Percentiles rank a stretch among this genome's conserved stretches.
phyloP scores from a whole-genome alignment of 306 rosid species.

The Rosa persica region DNA sequence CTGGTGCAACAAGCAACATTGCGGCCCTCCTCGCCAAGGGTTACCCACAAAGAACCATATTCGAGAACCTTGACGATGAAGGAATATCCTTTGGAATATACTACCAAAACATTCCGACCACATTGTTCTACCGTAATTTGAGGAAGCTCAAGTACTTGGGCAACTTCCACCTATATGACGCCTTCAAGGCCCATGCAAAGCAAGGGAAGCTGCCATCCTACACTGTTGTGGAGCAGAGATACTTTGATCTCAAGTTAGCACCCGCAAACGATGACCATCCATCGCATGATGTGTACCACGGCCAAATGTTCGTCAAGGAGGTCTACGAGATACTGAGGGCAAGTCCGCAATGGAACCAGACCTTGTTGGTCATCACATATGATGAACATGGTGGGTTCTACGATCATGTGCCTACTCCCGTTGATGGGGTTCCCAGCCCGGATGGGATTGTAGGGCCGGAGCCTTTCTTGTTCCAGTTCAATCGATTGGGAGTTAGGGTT shows the following conservation, averaged over 20 bases:
- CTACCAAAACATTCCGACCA: conserved; percentile 71
- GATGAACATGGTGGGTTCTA: conserved; percentile 93
- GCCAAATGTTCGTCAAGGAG: conserved; percentile 85
- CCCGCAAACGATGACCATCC: conserved; percentile 95
- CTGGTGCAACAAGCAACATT: conserved; percentile 74
- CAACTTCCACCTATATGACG: conserved; percentile 53
- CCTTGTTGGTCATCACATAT: conserved; percentile 67
- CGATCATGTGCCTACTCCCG: conserved; percentile 82
- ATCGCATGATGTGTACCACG: conserved; percentile 79
- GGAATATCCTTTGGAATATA: conserved; percentile 76
- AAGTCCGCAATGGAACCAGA: conserved; percentile 85
- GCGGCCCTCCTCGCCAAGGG: conserved; percentile 52
- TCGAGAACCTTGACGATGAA: conserved; percentile 53
- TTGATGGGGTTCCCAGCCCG: conserved; percentile 65
- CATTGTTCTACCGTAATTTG: conserved; percentile 64
- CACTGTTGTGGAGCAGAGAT: conserved; percentile 82
- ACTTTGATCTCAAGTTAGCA: conserved; percentile 41
- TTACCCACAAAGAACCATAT: conserved; percentile 73
- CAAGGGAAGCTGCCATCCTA: conserved; percentile 61
- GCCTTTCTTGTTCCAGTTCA: conserved; percentile 60
- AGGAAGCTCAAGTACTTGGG: conserved; percentile 55
- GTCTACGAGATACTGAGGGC: conserved; percentile 81
- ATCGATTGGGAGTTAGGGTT: conserved; percentile 84
- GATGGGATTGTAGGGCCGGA: conserved; percentile 75
- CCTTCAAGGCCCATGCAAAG: conserved; percentile 54